phyloP scores from a whole-genome alignment of 495 filamentous ascomycete genomes.

The Diplogelasinospora grovesii region DNA sequence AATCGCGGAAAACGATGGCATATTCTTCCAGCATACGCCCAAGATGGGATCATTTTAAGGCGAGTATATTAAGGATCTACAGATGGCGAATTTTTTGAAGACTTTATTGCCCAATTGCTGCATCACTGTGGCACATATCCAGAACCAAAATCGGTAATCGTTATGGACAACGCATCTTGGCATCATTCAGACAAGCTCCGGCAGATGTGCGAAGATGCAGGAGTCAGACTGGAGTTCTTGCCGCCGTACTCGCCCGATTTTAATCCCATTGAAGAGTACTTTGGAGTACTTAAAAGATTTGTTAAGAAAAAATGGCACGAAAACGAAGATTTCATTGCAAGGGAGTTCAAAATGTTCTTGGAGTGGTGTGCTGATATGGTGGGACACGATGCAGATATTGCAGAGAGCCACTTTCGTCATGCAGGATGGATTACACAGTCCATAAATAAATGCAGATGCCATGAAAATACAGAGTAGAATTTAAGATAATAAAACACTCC shows the following conservation, averaged over 20 bases:
- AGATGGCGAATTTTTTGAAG: conserved; percentile 14
- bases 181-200: not conserved
- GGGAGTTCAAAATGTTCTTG: conserved; percentile 1
- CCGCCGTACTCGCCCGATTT: not conserved
- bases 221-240: conserved; percentile 1
- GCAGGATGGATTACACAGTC: not conserved
- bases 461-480: not conserved
- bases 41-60: conserved; percentile 15
- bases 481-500: not conserved
- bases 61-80: conserved; percentile 16
- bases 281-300: not conserved
- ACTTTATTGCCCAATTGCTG: conserved; percentile 14
- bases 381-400: not conserved
- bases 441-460: not conserved
- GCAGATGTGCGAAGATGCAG: not conserved
- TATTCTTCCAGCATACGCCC: conserved; percentile 14
- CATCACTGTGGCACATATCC: conserved; percentile 7
- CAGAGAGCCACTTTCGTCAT: not conserved
- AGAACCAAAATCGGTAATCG: not conserved
- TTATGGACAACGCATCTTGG: not conserved
- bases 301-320: conserved; percentile 1
- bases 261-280: not conserved
- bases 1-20: conserved; percentile 14
- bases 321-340: not conserved
- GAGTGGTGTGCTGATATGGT: not conserved